Conservation (phyloP, 73 alveolate species). For the Durusdinium trenchii region DNA sequence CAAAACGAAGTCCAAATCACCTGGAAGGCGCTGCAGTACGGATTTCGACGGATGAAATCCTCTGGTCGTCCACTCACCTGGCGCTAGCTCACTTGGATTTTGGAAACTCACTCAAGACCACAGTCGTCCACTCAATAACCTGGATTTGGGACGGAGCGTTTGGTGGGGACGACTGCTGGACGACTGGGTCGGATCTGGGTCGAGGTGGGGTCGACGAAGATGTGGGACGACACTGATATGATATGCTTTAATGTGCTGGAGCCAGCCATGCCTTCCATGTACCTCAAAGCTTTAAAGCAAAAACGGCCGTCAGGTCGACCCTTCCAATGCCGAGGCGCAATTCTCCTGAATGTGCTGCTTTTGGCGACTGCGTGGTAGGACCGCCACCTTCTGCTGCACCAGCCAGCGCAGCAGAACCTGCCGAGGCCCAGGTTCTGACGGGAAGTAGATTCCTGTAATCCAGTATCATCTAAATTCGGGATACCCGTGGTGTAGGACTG, state of each 20-base stretch:
- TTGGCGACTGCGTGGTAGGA: slow-evolving; percentile 55
- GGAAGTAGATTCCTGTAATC: neutral
- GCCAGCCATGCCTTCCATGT: too few species aligned
- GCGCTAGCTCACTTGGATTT: too few species aligned
- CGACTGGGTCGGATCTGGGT: too few species aligned
- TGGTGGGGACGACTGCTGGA: too few species aligned
- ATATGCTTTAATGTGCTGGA: too few species aligned
- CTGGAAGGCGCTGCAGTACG: neutral
- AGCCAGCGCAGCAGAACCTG: slow-evolving; percentile 87
- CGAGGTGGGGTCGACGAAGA: too few species aligned
- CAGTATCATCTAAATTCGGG: neutral
- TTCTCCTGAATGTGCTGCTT: slow-evolving; percentile 59
- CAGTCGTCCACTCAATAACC: too few species aligned
- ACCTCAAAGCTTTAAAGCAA: too few species aligned
- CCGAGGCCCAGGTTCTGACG: neutral
- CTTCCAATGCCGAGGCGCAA: neutral
- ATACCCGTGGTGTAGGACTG: neutral
- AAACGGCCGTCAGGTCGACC: neutral
- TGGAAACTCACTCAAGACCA: too few species aligned
- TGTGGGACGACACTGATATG: too few species aligned
- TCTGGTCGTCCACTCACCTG: too few species aligned
- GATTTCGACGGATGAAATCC: neutral
- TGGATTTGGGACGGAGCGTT: too few species aligned
- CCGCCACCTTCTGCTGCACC: slow-evolving; percentile 58
- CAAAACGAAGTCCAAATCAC: slow-evolving; percentile 56